phyloP scores from a whole-genome alignment of 345 rosid species.

The Passiflora organensis region DNA sequence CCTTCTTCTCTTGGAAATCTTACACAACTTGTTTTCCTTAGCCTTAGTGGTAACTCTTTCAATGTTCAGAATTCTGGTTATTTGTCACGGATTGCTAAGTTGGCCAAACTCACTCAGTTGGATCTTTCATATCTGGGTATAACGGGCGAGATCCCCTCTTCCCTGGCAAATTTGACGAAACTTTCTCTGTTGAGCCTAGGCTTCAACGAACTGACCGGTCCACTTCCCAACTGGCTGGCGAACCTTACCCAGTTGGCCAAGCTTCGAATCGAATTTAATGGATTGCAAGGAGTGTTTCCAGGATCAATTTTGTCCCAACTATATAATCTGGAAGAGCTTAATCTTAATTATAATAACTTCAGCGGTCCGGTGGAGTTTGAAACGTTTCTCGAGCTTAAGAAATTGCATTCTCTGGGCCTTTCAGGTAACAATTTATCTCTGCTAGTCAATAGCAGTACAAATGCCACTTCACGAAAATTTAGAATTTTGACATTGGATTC shows the following conservation, averaged over 20 bases:
- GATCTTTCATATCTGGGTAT: not conserved
- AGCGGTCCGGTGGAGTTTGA: constrained; percentile 17
- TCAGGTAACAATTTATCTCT: constrained; percentile 6
- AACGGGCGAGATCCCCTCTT: constrained; percentile 17
- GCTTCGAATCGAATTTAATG: constrained; percentile 2
- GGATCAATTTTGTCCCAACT: constrained; percentile 13
- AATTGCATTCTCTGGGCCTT: constrained; percentile 3
- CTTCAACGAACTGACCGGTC: constrained; percentile 5
- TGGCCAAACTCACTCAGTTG: not conserved
- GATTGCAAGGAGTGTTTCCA: constrained; percentile 22
- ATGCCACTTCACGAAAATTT: constrained; percentile 8
- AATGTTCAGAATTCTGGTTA: not conserved
- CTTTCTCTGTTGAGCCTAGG: constrained; percentile 7
- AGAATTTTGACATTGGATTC: not conserved
- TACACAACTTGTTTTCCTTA: not conserved
- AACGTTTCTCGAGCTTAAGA: constrained; percentile 14
- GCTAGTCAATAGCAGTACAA: not conserved
- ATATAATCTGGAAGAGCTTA: constrained; percentile 8
- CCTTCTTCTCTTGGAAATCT: constrained; percentile 12
- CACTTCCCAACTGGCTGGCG: not conserved
- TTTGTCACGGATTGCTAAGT: not conserved
- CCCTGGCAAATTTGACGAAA: constrained; percentile 3
- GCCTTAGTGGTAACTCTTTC: not conserved
- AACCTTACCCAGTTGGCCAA: not conserved
- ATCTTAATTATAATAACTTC: constrained; percentile 18